Base-by-base conservation (phyloP, 345 rosid genomes). In the Camelina hispida region DNA sequence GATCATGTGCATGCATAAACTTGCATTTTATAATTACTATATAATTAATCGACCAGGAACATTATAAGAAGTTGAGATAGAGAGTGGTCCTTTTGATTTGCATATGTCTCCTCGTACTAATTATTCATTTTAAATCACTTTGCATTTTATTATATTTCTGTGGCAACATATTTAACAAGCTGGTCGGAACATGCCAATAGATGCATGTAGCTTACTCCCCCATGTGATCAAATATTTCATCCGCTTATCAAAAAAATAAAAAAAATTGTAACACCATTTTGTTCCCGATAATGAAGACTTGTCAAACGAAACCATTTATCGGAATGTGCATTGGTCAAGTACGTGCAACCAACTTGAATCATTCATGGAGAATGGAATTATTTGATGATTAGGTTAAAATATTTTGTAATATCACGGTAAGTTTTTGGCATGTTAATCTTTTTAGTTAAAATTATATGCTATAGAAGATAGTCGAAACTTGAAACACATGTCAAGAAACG, bases 61-160 rank as follows among this genome's bases (percentile, higher is more conserved):
- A 53, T 51, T 37, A n/a, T 48, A 61, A 48, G 28, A 25, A 22
- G 68, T 61, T 25, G 60, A 72, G 62, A 6, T 52, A 28, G 51
- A 72, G 54, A 73, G 22, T 4, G 38, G 28, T 44, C 20, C 43
- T 34, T 34, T 34, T 16, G 13, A 71, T 64, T 54, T 62, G 69
- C 54, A 73, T 30, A 34, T 73, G 66, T 66, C 71, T 65, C 78
- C 71, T 74, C 72, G 66, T 65, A 65, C 77, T 44, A n/a, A 16
- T 20, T 34, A 56, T 34, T 73, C 13, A 17, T 54, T 64, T 42
- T 0, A 64, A 64, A 43, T 44, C 37, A 9, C 14, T 56, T 56
- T 15, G 1, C 25, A 62, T 15, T 52, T 30, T 42, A 18, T 40
- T 54, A 30, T 73, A 18, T 73, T 20, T 44, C 10, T 34, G 38